Evolutionary conservation across 352 stramenopile species (phyloP), one percentile per base, ranked within the genome.

Genomic region (Phytopythium ostracodes): DNA sequence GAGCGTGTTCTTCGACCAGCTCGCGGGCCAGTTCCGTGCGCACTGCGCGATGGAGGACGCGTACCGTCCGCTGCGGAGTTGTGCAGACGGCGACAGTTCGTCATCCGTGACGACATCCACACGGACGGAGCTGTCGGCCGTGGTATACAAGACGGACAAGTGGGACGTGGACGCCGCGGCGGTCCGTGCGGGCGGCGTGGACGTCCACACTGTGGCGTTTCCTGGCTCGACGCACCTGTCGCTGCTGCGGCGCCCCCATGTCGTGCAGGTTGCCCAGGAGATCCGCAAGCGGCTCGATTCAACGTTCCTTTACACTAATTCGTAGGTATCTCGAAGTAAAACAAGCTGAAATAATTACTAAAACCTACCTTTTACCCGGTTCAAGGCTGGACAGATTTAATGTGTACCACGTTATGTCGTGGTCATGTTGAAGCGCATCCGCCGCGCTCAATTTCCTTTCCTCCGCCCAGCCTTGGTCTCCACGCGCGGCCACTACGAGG

Each of bases 91-190:
- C 31, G 35, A 52, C 31, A 35, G 56, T 42, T 10, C 63, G 36
- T 25, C n/a, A n/a, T n/a, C 20, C 1, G 8, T 33, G 12, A 25
- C 51, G 12, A 36, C 29, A 14, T 38, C 52, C 11, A 60, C 56
- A 42, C 24, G 7, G n/a, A 27, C 17, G 17, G 20, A 5, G 31
- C 53, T 77, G 47, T 58, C 43, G 73, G 33, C 54, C 5, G 64
- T 66, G 12, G 36, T 84, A 57, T 80, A 71, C 63, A 85, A 81
- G 62, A 85, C 76, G 0, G 36, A 64, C 24, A 57, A 57, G 10
- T 82, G 76, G 76, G 57, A 70, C 17, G 25, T 66, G 11, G 63
- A 73, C 44, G 33, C 62, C 6, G 51, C 20, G 35, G 49, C 43
- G n/a, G 64, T 62, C 42, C 46, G 53, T 44, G 8, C 31, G 2